These are phyloP conservation scores for Epichloe bromicola DNA, from an alignment of 2,329 filamentous ascomycete species.

Conservation along the genomic window DNA sequence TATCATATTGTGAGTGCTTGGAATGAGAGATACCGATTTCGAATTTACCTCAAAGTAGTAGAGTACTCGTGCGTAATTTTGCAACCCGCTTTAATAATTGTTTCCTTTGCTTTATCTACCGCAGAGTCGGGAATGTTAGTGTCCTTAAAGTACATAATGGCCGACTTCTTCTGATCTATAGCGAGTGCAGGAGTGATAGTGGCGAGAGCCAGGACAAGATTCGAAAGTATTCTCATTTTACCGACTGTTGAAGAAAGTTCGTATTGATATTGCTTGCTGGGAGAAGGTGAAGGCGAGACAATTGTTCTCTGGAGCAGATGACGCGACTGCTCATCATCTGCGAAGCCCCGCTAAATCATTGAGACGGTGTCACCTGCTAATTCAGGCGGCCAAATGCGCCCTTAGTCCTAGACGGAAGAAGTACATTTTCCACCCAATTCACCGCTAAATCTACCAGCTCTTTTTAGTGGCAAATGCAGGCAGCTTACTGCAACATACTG, in stretches of 20 bases:
- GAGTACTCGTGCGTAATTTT: constrained; percentile 67
- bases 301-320: neutral
- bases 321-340: neutral
- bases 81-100: constrained; percentile 57
- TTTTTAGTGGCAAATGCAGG: no score
- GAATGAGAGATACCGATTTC: neutral
- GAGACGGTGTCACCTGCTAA: neutral
- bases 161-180: constrained; percentile 54
- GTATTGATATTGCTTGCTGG: neutral
- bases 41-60: constrained; percentile 47
- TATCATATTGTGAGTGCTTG: constrained; percentile 24
- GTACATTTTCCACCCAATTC: no score
- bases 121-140: constrained; percentile 51
- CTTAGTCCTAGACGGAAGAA: no score
- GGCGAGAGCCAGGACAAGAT: constrained; percentile 42
- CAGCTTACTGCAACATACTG: no score
- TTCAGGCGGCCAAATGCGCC: neutral
- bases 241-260: neutral
- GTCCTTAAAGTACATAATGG: constrained; percentile 67
- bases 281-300: neutral
- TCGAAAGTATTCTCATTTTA: constrained; percentile 50
- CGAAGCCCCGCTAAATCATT: neutral
- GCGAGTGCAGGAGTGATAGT: constrained; percentile 45
- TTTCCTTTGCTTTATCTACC: constrained; percentile 57
- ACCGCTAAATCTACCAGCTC: no score